Percentiles rank a stretch among this genome's conserved stretches.
Conservation (phyloP, 2,329 filamentous ascomycete genomes). For the Aplosporella prunicola region DNA sequence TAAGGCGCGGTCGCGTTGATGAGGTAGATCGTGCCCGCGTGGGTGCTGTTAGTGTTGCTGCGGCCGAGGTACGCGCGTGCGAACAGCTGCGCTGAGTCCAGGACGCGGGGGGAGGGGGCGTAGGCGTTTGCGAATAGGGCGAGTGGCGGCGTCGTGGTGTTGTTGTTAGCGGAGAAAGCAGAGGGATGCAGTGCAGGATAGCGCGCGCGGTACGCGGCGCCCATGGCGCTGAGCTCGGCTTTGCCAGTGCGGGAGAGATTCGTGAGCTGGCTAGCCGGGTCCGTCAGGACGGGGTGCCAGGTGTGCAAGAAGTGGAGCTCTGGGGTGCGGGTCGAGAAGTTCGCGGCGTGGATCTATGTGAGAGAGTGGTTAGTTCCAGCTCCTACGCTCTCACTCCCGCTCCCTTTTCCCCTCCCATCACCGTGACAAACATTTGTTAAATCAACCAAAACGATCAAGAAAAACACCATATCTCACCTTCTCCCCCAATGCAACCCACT, state of each 20-base stretch:
- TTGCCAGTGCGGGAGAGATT: constrained; percentile 53
- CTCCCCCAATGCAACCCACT: constrained; percentile 37
- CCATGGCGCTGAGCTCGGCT: constrained; percentile 51
- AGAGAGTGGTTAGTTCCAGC: not conserved
- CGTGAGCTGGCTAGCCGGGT: constrained; percentile 47
- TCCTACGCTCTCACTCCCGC: no score
- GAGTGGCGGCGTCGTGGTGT: constrained; percentile 44
- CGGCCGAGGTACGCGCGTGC: constrained; percentile 52
- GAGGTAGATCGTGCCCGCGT: constrained; percentile 47
- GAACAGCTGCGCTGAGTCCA: constrained; percentile 54
- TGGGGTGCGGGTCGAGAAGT: constrained; percentile 44
- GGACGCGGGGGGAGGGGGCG: constrained; percentile 40
- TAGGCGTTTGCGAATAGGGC: constrained; percentile 59
- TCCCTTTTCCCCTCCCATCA: not conserved
- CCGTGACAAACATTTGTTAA: no score
- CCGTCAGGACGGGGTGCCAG: constrained; percentile 50
- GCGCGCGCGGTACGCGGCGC: constrained; percentile 37
- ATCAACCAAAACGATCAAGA: not conserved
- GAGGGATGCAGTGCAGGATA: constrained; percentile 42
- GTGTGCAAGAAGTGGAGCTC: constrained; percentile 46
- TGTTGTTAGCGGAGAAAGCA: no score
- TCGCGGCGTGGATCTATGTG: constrained; percentile 42
- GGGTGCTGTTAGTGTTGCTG: constrained; percentile 44
- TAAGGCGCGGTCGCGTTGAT: constrained; percentile 47
- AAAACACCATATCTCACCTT: constrained; percentile 13